A percentile compares a stretch with the other conserved stretches of the same genome.
Conservation (phyloP, 495 filamentous ascomycete species). For the Aspergillus egyptiacus region DNA sequence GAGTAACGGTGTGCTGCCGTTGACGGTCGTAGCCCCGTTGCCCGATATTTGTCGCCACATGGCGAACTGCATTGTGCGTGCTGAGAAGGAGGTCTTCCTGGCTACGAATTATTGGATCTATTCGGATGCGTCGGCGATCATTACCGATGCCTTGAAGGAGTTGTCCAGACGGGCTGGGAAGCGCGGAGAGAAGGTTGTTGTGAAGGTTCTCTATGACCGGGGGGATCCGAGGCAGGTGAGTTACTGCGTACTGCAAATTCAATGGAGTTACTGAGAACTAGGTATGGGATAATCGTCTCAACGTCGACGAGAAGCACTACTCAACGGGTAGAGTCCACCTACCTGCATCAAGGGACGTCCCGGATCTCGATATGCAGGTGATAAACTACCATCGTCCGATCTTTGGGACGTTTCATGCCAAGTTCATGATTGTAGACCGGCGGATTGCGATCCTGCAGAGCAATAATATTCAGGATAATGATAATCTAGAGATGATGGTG, state of each 20-base stretch:
- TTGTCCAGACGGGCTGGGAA: constrained; percentile 58
- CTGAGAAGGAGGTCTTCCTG: constrained; percentile 64
- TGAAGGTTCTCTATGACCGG: constrained; percentile 73
- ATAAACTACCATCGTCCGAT: constrained; percentile 68
- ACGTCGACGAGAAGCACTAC: constrained; percentile 52
- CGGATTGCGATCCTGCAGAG: constrained; percentile 61
- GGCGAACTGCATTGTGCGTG: constrained; percentile 67
- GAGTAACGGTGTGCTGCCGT: constrained; percentile 55
- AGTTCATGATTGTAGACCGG: constrained; percentile 71
- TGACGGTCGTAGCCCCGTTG: constrained; percentile 63
- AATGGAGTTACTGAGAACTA: background rate
- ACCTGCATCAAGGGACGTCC: constrained; percentile 57
- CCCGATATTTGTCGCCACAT: constrained; percentile 68
- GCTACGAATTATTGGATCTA: constrained; percentile 72
- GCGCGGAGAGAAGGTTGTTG: constrained; percentile 50
- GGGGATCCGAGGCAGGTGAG: constrained; percentile 56
- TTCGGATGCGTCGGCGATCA: constrained; percentile 57
- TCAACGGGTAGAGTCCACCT: constrained; percentile 50
- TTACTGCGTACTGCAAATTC: no score
- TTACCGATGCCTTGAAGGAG: constrained; percentile 63
- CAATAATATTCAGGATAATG: constrained; percentile 75
- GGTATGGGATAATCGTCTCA: constrained; percentile 52
- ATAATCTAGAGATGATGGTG: constrained; percentile 76
- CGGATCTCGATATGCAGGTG: constrained; percentile 64
- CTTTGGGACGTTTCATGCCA: constrained; percentile 71